These are phyloP conservation scores for Bipolaris cookei DNA, from an alignment of 2,329 filamentous ascomycete species.

Conservation along the genomic window DNA sequence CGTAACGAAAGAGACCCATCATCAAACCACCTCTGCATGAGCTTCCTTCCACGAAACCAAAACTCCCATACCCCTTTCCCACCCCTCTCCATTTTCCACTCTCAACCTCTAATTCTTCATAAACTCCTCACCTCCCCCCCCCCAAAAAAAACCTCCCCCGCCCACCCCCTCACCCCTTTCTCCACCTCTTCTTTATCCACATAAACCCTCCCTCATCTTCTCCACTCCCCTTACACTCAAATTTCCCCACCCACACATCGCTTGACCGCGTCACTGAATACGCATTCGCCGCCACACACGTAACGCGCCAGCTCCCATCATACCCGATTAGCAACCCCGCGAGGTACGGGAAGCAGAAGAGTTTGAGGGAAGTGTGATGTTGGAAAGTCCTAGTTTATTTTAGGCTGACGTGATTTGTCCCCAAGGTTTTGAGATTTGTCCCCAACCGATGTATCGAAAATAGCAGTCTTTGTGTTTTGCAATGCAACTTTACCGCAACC, in stretches of 20 bases:
- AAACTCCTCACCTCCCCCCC: slow-evolving; percentile 11
- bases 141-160: slow-evolving; percentile 13
- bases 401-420: no score
- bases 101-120: not conserved
- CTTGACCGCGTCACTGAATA: slow-evolving; percentile 22
- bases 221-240: slow-evolving; percentile 21
- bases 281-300: slow-evolving; percentile 12
- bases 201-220: slow-evolving; percentile 24
- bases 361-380: slow-evolving; percentile 16
- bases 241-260: slow-evolving; percentile 27
- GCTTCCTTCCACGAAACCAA: no score
- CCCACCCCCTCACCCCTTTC: slow-evolving; percentile 13
- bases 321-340: slow-evolving; percentile 28
- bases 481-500: not conserved
- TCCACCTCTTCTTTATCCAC: slow-evolving; percentile 9
- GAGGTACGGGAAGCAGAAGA: slow-evolving; percentile 23
- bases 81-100: no score
- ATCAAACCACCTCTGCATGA: no score
- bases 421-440: no score
- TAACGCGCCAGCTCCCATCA: slow-evolving; percentile 26
- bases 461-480: not conserved
- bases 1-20: no score
- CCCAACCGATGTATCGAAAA: not conserved
- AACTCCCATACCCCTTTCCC: no score
- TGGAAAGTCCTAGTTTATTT: slow-evolving; percentile 25